Base-by-base conservation (phyloP, 208 protist species). In the Trypanosoma theileri region DNA sequence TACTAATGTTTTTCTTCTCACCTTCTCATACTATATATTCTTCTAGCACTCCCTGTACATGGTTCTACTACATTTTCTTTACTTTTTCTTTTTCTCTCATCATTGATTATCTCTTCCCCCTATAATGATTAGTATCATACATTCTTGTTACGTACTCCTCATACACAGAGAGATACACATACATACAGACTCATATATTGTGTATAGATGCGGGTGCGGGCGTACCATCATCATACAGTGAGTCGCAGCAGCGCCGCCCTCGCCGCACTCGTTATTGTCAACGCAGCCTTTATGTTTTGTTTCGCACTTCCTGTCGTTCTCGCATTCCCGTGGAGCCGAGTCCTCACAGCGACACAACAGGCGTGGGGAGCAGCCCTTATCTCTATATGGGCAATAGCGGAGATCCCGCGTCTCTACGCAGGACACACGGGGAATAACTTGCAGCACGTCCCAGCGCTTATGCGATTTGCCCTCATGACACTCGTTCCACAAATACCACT, bases 401-500 rank as follows among this genome's bases (percentile, higher is more conserved):
- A 93, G 72, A 45, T 80, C 1, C 19, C 63, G 4, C 89, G 89
- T 13, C 69, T 86, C 3, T 77, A 81, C 28, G 67, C 91, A 12
- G 89, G 89, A 13, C 41, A 70, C 40, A 19, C 55, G 1, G 71
- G 74, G 0, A 93, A 93, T 54, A 66, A 69, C 12, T 70, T 74
- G 44, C 75, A 81, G 56, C 40, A 77, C 12, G 63, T 95, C 21
- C 62, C 71, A 3, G 69, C 79, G 21, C 69, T 90, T 12, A 67
- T 89, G 26, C 73, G 62, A 12, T 95, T 92, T 59, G 21, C 79
- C 12, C 53, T 19, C 0, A 65, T 95, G 44, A 82, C 81, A 3
- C 9, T 93, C 0, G 50, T 87, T 0, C 81, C 86, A 1, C 89
- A 95, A 70, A 28, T 92, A 3, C 70, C 82, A 3, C 40, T 93